Evolutionary conservation across 495 filamentous ascomycete species (phyloP), one percentile per base, ranked within the genome.

Genomic region (Penicillium robsamsonii): DNA sequence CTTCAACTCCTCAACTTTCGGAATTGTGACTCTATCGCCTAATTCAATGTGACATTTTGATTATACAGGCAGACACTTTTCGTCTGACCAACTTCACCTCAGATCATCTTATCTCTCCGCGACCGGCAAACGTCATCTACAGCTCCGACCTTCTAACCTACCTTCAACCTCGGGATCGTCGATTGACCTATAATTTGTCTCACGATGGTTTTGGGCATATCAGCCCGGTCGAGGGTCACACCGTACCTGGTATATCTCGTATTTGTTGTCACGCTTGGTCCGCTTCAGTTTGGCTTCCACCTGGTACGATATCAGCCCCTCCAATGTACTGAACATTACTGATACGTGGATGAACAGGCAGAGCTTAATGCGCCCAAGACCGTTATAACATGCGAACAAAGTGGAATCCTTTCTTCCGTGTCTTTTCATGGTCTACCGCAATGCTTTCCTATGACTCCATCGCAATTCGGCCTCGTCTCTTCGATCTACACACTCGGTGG

Each of bases 281-380:
- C 94, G 3, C 81, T 96, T 9, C 91, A 96, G 64, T 97, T 97
- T 62, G 94, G 95, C 20, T 97, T 87, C 68, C 95, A 97, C 72
- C 70, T 98, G 71, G 93, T 96, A 81, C 38, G 48, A 17, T 30
- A 12, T 41, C 12, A 22, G 50, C 47, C 50, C 24, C 29, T 27
- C 42, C 27, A 46, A 15, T 29, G 37, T 49, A 41, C 38, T 44
- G 48, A 41, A 15, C 40, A 22, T 35, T 15, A 17, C 44, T 49
- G 17, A 43, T 27, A 43, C 18, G 10, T 24, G 31, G 30, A 43
- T 66, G 12, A 29, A 0, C 5, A 97, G 92, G 89, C 91, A 53
- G 94, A 97, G 69, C 83, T 98, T 29, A 98, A 98, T 69, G 90
- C 94, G 29, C 94, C 94, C 11, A 86, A 96, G 79, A 83, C 88